Base-by-base conservation (phyloP, 1,139 yeast genomes). In the Lodderomyces parapsilosis region DNA sequence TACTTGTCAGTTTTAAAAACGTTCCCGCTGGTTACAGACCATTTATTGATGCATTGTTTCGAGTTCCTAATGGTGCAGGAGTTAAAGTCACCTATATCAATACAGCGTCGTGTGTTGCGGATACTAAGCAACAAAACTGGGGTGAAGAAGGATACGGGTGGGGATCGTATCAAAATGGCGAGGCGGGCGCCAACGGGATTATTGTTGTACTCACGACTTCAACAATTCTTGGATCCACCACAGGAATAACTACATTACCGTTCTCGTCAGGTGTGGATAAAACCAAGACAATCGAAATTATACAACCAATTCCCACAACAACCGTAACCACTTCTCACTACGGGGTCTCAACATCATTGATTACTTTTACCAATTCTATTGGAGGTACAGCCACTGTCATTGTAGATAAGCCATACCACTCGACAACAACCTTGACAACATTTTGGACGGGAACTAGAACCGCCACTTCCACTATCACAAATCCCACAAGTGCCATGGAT, bases 1-100 rank as follows among this genome's bases (percentile, higher is more conserved):
- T 50, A 32, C 40, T 42, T 2, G 46, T 60, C 10, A 37, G 41
- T 4, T 65, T 53, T 45, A 15, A 38, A 2, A 56, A 57, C 42
- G 41, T 65, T 28, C 67, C 68, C 2, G 60, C 65, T 2, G 70
- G 69, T 1, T 62, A 53, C 45, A 50, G 67, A 22, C 65, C 65
- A 9, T 65, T 53, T 44, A 47, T 66, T 31, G 60, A 54, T 44
- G 52, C 40, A 9, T 14, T 35, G 7, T 14, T 42, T 32, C 4
- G 25, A 5, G 10, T 22, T 11, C 34, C 28, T 11, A 13, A 30
- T 13, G 43, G 43, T 3, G 10, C 23, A 13, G 13, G 11, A 35
- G 30, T 24, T 3, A 24, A 7, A 17, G 25, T 15, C 7, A 34
- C 11, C 3, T 13, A 17, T n/a, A 20, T 9, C 3, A 34, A 34